phyloP scores from a whole-genome alignment of 2,329 filamentous ascomycete species.

The Aspergillus floridensis region DNA sequence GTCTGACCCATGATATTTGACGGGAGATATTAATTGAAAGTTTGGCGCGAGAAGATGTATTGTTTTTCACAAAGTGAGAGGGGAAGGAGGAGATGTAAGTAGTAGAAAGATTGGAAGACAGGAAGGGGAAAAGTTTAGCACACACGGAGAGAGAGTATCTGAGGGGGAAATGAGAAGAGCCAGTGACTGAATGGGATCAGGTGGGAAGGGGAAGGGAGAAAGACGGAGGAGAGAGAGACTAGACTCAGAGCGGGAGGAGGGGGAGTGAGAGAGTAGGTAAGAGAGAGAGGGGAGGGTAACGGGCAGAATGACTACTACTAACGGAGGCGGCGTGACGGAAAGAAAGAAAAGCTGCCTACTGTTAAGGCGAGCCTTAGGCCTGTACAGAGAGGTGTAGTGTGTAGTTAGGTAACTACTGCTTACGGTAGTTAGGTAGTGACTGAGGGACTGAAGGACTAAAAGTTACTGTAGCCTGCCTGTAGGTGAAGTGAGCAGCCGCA shows the following conservation, averaged over 20 bases:
- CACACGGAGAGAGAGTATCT: not conserved
- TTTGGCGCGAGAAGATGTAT: not conserved
- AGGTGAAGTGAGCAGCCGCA: not conserved
- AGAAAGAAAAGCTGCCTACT: not conserved
- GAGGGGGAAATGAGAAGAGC: not conserved
- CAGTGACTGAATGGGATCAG: not conserved
- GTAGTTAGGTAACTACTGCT: too few relatives aligned
- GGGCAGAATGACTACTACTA: constrained; percentile 20
- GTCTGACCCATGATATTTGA: constrained; percentile 85
- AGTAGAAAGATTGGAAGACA: not conserved
- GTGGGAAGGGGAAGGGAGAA: not conserved
- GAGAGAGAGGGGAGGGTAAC: constrained; percentile 13
- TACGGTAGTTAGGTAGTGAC: not conserved
- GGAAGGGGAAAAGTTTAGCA: not conserved
- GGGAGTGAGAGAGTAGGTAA: constrained; percentile 25
- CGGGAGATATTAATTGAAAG: not conserved
- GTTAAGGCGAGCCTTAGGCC: not conserved
- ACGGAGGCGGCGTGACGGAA: constrained; percentile 20
- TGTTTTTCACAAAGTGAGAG: not conserved
- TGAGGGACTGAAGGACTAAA: not conserved
- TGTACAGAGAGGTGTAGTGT: not conserved
- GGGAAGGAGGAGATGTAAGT: not conserved
- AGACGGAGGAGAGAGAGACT: constrained; percentile 7
- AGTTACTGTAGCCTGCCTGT: not conserved
- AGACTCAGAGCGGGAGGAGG: constrained; percentile 6